Base-by-base conservation (phyloP, 2,329 filamentous ascomycete species). In the Amylocarpus encephaloides region DNA sequence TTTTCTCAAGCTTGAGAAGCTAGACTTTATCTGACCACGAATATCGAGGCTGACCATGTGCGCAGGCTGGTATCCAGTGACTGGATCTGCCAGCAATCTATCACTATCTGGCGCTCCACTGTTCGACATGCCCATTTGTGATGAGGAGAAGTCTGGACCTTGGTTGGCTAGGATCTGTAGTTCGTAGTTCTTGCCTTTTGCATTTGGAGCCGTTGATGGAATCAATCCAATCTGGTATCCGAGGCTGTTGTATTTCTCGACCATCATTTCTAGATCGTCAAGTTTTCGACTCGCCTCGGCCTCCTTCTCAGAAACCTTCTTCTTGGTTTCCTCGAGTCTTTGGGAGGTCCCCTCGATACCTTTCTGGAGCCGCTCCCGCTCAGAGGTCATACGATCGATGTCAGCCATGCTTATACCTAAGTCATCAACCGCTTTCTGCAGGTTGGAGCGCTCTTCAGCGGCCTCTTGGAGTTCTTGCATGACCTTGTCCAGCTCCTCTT, bases 341-440 rank as follows among this genome's bases (percentile, higher is more conserved):
- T 80, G 76, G 5, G 81, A 77, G 0, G 88, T 86, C 2, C 83
- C 79, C 61, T 95, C 89, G 40, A 95, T 85, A 38, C 85, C 87
- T 62, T 86, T 91, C 58, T 95, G 88, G n/a, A 98, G 78, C 42
- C 93, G 83, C 64, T 98, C 93, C 47, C 91, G 84, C 68, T 98
- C 93, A 33, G 88, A 85, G 60, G 90, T 95, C 92, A 98, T 96
- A 68, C 93, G 89, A 76, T 98, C 93, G 65, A 98, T 97, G 77
- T 98, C 93, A 71, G 93, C 87, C 71, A 96, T 94, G 63, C 90
- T 94, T 66, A 98, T 91, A 2, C 93, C 93, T 65, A 95, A 89
- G 60, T 86, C 84, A 68, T 97, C 93, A 26, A 98, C 90, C 29
- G 86, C 83, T 52, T 85, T 83, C 67, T 97, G 92, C 9, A 98